These are phyloP conservation scores for Glycine latifolia DNA, from an alignment of 306 rosid species.

Conservation along the genomic window DNA sequence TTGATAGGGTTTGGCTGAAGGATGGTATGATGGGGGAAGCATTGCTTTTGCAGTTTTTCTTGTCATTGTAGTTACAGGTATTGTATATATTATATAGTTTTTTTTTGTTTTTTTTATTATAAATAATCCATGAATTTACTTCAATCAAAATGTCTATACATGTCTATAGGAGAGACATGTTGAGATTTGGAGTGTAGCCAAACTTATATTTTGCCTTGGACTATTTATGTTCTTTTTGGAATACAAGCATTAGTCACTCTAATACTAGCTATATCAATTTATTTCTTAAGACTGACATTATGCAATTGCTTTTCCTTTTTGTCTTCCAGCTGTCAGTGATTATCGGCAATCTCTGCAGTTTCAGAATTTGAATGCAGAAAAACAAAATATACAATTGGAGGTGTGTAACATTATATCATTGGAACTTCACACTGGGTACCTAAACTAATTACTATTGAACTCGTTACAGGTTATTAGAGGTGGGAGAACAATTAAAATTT, in stretches of 20 bases:
- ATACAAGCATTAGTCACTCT: conserved; percentile 26
- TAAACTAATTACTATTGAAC: conserved; percentile 44
- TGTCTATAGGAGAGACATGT: conserved; percentile 11
- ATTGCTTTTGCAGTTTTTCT: conserved; percentile 87
- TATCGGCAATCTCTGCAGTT: conserved; percentile 95
- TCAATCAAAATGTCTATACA: conserved; percentile 6
- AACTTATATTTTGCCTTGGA: conserved; percentile 24
- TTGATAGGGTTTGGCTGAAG: conserved; percentile 76
- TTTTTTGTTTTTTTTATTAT: neutral
- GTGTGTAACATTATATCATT: conserved; percentile 57
- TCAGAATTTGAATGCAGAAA: conserved; percentile 86
- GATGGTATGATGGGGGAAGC: conserved; percentile 99
- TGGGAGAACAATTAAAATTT: conserved; percentile 75
- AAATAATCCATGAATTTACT: conserved; percentile 16
- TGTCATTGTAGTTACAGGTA: conserved; percentile 95
- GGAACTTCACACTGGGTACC: conserved; percentile 25
- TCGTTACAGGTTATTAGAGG: conserved; percentile 79
- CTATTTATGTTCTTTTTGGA: conserved; percentile 11
- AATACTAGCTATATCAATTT: conserved; percentile 25
- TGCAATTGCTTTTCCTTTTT: conserved; percentile 38
- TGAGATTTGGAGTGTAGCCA: conserved; percentile 12
- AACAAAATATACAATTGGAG: conserved; percentile 91
- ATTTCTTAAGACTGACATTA: conserved; percentile 40
- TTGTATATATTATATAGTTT: conserved; percentile 19
- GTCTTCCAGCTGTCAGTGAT: conserved; percentile 84